These are phyloP conservation scores for Fraxinus nigra DNA, from an alignment of 305 asterid species.

Conservation along the genomic window DNA sequence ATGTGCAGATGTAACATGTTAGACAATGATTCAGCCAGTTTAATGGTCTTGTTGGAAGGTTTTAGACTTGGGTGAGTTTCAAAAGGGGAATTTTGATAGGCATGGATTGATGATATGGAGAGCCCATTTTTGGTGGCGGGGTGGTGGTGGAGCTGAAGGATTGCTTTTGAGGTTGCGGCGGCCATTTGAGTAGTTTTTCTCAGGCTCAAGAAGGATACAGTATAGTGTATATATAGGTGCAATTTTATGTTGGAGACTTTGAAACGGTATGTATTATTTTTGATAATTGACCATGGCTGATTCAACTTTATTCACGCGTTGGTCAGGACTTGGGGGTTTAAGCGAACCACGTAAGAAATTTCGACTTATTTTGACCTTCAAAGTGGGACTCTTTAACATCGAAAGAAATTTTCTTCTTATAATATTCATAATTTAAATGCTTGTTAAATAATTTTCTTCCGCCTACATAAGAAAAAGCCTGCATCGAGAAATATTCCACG, in stretches of 20 bases:
- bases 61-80: constrained; percentile 18
- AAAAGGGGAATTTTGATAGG: constrained; percentile 18
- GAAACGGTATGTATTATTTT: not conserved
- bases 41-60: constrained; percentile 34
- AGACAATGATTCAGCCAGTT: constrained; percentile 50
- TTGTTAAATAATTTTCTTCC: not conserved
- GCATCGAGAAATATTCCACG: not conserved
- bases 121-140: not conserved
- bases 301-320: constrained; percentile 27
- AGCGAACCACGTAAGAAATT: constrained; percentile 24
- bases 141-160: constrained; percentile 30
- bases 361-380: not conserved
- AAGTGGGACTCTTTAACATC: not conserved
- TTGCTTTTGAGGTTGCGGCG: not conserved
- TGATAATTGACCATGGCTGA: not conserved
- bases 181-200: constrained; percentile 29
- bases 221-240: not conserved
- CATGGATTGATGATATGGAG: not conserved
- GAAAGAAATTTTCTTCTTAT: not conserved
- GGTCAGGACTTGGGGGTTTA: constrained; percentile 15
- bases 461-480: not conserved
- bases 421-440: not conserved
- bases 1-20: constrained; percentile 51
- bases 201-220: not conserved
- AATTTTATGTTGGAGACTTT: not conserved